Evolutionary conservation across 352 stramenopile genomes (phyloP), one percentile per base, ranked within the genome.

Genomic region (Phytophthora sansomeana): DNA sequence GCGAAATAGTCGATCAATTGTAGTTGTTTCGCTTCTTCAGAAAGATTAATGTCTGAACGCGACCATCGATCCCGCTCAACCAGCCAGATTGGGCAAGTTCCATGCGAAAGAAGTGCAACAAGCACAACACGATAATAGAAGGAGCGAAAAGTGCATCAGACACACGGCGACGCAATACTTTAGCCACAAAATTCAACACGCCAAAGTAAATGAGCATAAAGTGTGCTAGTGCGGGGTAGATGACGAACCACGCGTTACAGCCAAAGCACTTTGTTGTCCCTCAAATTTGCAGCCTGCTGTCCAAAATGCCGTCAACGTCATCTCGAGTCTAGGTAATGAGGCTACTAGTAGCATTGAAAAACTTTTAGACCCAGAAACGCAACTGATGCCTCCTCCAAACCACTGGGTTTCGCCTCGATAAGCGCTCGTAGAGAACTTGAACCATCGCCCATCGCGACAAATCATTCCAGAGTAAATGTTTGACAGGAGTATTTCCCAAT

Each of bases 171-270:
- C 67, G 62, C 1, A 48, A 38, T 0, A 74, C 16, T 36, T 78
- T 78, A 4, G 55, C 63, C 7, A 73, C 24, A 2, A 46, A 17
- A 50, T 80, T 75, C 14, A 79, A 59, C 4, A 79, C 0, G 28
- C 75, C 81, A 59, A 53, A 78, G 52, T 59, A 64, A 26, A 68
- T 44, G 16, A 64, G 28, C 1, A 43, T 9, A 0, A 56, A 19
- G 60, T 58, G 57, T 28, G 44, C 32, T 5, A 64, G 50, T 4
- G 41, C 46, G 0, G 56, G 56, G n/a, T 57, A 84, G 8, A 81
- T 57, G 0, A 52, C 55, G 28, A 77, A 79, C 76, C 72, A 84
- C 0, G 72, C 52, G 5, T 79, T n/a, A n/a, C 66, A 0, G 65
- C 30, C 3, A 84, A 19, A 0, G 41, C 65, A 0, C n/a, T 4